Conservation (phyloP, 768 basidiomycete species). For the Tulasnella sp. region DNA sequence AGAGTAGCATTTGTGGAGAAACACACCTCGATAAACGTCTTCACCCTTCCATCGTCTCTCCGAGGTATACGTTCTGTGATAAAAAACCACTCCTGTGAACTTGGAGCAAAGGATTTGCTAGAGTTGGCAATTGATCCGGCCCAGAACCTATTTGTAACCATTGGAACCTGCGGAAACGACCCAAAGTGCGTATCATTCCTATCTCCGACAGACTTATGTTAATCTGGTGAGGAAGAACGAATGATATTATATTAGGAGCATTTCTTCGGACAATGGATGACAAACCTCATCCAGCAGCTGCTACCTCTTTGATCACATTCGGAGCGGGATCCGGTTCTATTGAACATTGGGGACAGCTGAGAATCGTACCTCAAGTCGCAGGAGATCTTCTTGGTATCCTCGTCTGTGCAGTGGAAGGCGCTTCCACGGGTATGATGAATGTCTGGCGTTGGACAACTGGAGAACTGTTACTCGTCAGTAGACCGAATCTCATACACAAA, state of each 20-base stretch:
- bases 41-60: not conserved
- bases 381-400: constrained; percentile 10
- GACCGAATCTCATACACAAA: not conserved
- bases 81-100: not conserved
- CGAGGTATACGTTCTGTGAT: not conserved
- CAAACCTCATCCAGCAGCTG: constrained; percentile 3
- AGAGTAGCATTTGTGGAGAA: not conserved
- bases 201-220: not conserved
- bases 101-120: not conserved
- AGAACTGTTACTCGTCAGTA: constrained; percentile 3
- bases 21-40: not conserved
- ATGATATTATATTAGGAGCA: too few relatives aligned
- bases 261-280: too few relatives aligned
- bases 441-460: constrained; percentile 13
- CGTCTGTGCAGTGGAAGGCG: constrained; percentile 1
- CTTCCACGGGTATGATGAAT: not conserved
- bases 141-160: constrained; percentile 3
- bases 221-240: not conserved
- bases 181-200: not conserved
- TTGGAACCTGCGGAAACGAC: not conserved
- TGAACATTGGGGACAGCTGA: not conserved
- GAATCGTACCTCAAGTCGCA: constrained; percentile 1
- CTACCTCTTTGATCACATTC: not conserved
- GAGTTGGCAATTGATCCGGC: constrained; percentile 10
- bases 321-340: not conserved